Conservation (phyloP, 2,329 filamentous ascomycete species). For the Colletotrichum phormii region DNA sequence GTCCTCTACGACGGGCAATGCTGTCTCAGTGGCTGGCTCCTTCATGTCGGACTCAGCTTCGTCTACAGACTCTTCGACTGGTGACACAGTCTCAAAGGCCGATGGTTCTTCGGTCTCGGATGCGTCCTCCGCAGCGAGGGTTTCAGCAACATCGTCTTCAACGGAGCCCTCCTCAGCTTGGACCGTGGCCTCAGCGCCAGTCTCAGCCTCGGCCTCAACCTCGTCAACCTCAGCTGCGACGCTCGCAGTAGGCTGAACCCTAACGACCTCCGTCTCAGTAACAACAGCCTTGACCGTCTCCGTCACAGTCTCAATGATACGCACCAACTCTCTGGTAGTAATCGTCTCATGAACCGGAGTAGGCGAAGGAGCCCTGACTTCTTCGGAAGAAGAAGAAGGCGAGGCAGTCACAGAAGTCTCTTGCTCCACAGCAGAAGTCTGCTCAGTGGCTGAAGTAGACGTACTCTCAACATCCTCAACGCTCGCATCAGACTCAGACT, state of each 20-base stretch:
- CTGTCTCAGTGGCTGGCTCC: background rate
- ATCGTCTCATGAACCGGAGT: slow-evolving; percentile 41
- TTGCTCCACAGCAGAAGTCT: background rate
- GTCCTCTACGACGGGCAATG: background rate
- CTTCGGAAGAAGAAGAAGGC: background rate
- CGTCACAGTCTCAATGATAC: slow-evolving; percentile 50
- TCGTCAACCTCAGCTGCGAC: background rate
- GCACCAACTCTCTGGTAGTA: slow-evolving; percentile 45
- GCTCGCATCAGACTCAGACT: background rate
- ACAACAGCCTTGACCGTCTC: slow-evolving; percentile 39
- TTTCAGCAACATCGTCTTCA: background rate
- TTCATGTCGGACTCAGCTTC: background rate
- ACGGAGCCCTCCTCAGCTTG: background rate
- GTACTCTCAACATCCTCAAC: background rate
- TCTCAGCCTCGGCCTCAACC: background rate
- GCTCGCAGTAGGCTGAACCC: slow-evolving; percentile 4
- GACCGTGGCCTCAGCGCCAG: background rate
- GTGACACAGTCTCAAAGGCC: background rate
- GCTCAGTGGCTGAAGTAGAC: background rate
- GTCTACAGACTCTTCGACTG: background rate
- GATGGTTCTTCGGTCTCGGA: slow-evolving; percentile 1
- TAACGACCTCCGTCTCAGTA: slow-evolving; percentile 43
- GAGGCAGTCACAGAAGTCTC: background rate
- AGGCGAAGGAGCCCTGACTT: background rate
- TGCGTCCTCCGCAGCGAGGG: background rate